Evolutionary conservation across 2,329 filamentous ascomycete species (phyloP).

Genomic region (Fusarium cyanostomum): DNA sequence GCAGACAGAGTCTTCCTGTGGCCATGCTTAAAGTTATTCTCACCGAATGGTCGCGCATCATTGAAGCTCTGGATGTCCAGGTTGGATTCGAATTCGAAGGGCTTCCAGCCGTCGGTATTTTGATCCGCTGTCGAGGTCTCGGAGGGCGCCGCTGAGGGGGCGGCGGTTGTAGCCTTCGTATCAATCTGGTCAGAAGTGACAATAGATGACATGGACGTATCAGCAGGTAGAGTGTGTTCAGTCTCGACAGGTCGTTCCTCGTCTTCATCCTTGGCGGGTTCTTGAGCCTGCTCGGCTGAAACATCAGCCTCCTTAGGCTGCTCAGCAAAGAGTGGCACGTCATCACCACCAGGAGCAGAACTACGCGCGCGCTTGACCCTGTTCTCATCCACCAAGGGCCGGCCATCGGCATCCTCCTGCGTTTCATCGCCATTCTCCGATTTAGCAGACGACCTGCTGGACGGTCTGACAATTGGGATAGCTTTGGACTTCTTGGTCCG

Average conservation of each 20-base stretch:
- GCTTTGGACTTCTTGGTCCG: conserved; percentile 80
- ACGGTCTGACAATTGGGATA: conserved; percentile 79
- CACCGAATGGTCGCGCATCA: conserved; percentile 60
- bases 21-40: conserved; percentile 55
- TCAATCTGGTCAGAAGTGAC: conserved; percentile 63
- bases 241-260: conserved; percentile 51
- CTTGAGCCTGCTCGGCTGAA: conserved; percentile 29
- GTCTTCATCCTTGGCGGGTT: conserved; percentile 35
- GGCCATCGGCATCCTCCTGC: conserved; percentile 56
- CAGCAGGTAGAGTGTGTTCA: conserved; percentile 54
- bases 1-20: conserved; percentile 68
- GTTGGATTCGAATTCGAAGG: conserved; percentile 67
- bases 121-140: conserved; percentile 62
- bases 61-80: conserved; percentile 61
- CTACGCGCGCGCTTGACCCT: conserved; percentile 80
- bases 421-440: conserved; percentile 38
- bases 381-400: conserved; percentile 69
- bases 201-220: conserved; percentile 65
- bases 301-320: conserved; percentile 47
- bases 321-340: conserved; percentile 78
- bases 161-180: conserved; percentile 61
- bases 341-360: conserved; percentile 72
- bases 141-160: conserved; percentile 63
- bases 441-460: conserved; percentile 58
- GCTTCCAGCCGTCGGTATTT: conserved; percentile 57